Percentiles rank a stretch among this genome's conserved stretches.
Evolutionary conservation across 164 flowering plant genomes (phyloP).

Genomic region (Malania oleifera): DNA sequence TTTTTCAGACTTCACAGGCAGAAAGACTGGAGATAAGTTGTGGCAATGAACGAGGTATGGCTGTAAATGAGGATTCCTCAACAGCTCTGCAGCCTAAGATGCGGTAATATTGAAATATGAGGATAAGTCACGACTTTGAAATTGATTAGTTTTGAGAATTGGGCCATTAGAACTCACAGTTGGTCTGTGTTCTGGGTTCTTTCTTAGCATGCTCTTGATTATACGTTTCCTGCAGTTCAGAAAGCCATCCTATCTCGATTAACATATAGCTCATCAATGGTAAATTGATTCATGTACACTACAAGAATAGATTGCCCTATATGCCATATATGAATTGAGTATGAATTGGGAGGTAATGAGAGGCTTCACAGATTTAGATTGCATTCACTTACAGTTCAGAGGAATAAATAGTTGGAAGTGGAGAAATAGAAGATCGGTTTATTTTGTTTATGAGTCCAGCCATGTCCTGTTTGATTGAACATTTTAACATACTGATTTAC

Average conservation of each 20-base stretch:
- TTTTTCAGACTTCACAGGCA: slow-evolving; percentile 34
- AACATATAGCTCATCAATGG: too few relatives aligned
- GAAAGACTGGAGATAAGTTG: slow-evolving; percentile 37
- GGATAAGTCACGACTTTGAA: background rate
- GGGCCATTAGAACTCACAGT: slow-evolving; percentile 35
- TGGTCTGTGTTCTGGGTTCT: slow-evolving; percentile 69
- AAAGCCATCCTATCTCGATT: background rate
- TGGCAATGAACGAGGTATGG: slow-evolving; percentile 41
- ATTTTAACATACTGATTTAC: background rate
- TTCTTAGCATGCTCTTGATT: slow-evolving; percentile 66
- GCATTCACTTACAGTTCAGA: slow-evolving; percentile 54
- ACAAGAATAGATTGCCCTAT: too few relatives aligned
- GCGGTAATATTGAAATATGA: background rate
- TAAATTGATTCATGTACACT: too few relatives aligned
- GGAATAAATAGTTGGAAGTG: slow-evolving; percentile 75
- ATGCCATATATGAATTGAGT: too few relatives aligned
- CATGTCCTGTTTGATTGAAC: slow-evolving; percentile 55
- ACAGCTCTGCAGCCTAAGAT: slow-evolving; percentile 52
- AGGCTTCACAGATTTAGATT: background rate
- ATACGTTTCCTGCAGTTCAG: slow-evolving; percentile 38
- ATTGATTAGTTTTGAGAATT: background rate
- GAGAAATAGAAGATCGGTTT: slow-evolving; percentile 63
- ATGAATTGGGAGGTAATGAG: background rate
- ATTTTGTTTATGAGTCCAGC: slow-evolving; percentile 75
- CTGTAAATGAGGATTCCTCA: slow-evolving; percentile 51